Conservation (phyloP, 176 grass and related monocot species). For the Eremochloa ophiuroides region DNA sequence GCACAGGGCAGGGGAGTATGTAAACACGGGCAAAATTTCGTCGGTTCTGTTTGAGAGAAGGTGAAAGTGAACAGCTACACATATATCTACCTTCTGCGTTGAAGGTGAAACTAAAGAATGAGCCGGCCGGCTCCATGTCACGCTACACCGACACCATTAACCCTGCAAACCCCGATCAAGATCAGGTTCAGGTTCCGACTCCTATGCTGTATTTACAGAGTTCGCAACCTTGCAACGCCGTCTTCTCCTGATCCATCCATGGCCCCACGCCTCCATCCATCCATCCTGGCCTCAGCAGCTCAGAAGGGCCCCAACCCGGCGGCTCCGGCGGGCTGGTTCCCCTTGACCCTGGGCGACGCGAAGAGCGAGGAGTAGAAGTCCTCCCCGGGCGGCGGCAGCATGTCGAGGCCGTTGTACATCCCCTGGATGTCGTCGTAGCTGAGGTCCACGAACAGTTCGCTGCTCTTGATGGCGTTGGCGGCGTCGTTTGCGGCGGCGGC, state of each 20-base stretch:
- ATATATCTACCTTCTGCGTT: background rate
- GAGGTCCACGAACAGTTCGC: constrained; percentile 47
- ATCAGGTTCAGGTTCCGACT: background rate
- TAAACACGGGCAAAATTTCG: too few species aligned
- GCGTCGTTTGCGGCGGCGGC: background rate
- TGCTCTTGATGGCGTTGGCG: constrained; percentile 16
- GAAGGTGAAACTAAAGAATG: constrained; percentile 28
- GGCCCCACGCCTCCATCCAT: background rate
- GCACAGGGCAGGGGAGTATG: too few species aligned
- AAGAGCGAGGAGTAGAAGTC: constrained; percentile 47
- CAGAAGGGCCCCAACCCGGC: constrained; percentile 34
- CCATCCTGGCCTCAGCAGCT: background rate
- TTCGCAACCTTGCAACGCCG: background rate
- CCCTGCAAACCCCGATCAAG: background rate
- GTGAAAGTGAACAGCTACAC: background rate
- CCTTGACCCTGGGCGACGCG: constrained; percentile 32
- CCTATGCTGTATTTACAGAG: constrained; percentile 41
- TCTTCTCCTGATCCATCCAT: background rate
- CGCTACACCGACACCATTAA: background rate
- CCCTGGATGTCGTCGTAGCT: constrained; percentile 62
- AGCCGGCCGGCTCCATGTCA: constrained; percentile 8
- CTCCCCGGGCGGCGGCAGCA: constrained; percentile 36
- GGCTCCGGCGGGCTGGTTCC: background rate
- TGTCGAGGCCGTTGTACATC: constrained; percentile 52
- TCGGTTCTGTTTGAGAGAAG: background rate